Base-by-base conservation (phyloP, 768 basidiomycete species). In the Trametes gibbosa region DNA sequence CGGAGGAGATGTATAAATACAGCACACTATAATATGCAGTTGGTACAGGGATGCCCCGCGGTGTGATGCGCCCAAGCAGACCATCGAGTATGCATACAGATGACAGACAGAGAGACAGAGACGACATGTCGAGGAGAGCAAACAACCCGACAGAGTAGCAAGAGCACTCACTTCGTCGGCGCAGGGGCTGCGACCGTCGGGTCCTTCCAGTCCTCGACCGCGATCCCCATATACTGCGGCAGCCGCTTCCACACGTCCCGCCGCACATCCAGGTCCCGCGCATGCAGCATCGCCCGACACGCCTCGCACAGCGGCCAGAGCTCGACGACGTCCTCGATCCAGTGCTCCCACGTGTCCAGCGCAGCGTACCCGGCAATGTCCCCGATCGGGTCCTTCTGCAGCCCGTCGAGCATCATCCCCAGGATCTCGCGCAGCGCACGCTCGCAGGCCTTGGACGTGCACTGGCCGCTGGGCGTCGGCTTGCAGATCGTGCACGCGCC, bases 261-360 rank as follows among this genome's bases (percentile, higher is more conserved):
- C 14, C 61, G 51, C 34, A 58, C 57, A 17, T 58, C 61, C 34
- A 63, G 42, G 43, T 58, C 56, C 52, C 57, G 52, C 52, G 61
- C 53, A 24, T 59, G 56, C 24, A 59, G 56, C 56, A 63, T 63
- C 41, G 47, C 25, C 37, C 61, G 56, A 53, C 57, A 58, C 41
- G 57, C 40, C 56, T 63, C 56, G 57, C 56, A 58, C 27, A 59
- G 48, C 56, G 56, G 61, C 56, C 61, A 63, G 40, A 63, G 56
- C 53, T 58, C 61, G 53, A 58, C 56, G 41, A 63, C 56, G 56
- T 63, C 57, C 55, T 62, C 61, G 55, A 62, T 62, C 61, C 61
- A 62, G 61, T 62, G 61, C 61, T 62, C 61, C 61, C 61, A 62
- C 55, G 61, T 57, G 53, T 63, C 61, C 19, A 58, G 57, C 56